Percentiles rank a stretch among this genome's conserved stretches.
These are phyloP conservation scores for Cyphellophora europaea DNA, from an alignment of 2,329 filamentous ascomycete species.

Conservation along the genomic window DNA sequence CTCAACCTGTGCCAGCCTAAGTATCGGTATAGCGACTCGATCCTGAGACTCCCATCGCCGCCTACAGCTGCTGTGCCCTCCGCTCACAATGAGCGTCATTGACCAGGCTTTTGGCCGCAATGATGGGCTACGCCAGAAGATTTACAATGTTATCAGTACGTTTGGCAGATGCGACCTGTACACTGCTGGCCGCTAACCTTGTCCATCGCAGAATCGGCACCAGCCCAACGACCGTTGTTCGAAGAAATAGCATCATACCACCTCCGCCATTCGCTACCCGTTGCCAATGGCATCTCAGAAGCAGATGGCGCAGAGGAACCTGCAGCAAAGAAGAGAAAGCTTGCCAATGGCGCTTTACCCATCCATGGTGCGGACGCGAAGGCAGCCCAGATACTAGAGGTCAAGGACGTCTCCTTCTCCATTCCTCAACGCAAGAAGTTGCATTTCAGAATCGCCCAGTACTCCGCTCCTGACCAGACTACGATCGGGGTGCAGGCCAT, in stretches of 20 bases:
- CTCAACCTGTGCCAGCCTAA: too few species aligned
- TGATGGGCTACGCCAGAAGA: not conserved
- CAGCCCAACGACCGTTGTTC: constrained; percentile 35
- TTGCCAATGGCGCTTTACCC: constrained; percentile 28
- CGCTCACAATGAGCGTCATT: not conserved
- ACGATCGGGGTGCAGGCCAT: constrained; percentile 36
- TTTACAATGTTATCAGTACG: not conserved
- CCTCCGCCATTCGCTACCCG: constrained; percentile 19
- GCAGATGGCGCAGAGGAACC: constrained; percentile 20
- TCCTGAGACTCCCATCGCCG: too few species aligned
- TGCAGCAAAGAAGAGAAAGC: constrained; percentile 40
- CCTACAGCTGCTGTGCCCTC: too few species aligned
- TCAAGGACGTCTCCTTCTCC: constrained; percentile 50
- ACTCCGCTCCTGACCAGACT: constrained; percentile 12
- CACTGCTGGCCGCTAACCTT: too few species aligned
- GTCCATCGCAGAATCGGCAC: too few species aligned
- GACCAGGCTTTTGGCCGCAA: not conserved
- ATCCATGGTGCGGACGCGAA: constrained; percentile 9
- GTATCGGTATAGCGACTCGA: too few species aligned
- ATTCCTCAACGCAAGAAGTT: constrained; percentile 57
- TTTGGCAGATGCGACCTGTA: too few species aligned
- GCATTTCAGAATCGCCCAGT: constrained; percentile 45
- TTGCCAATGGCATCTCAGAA: constrained; percentile 1
- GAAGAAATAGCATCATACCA: constrained; percentile 41
- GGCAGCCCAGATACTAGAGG: constrained; percentile 26